Evolutionary conservation across 805 yeast species (phyloP).

Genomic region (Yarrowia sp.): DNA sequence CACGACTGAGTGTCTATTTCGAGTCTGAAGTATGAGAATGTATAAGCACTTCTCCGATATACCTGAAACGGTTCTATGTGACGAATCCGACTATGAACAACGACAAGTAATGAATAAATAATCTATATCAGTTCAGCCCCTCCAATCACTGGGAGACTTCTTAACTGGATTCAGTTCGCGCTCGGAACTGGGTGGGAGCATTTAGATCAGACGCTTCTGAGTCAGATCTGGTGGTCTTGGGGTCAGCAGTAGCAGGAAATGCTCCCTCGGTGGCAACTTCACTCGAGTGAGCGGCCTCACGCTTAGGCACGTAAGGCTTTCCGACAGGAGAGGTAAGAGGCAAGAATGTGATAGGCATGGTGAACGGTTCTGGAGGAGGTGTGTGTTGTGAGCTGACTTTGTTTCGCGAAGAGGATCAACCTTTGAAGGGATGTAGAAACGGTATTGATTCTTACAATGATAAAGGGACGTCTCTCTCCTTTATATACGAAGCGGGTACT

Average conservation of each 20-base stretch:
- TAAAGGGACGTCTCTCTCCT: too few species aligned
- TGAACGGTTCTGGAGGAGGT: background rate
- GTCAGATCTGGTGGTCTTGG: slow-evolving; percentile 9
- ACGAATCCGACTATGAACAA: too few species aligned
- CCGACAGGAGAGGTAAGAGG: slow-evolving; percentile 19
- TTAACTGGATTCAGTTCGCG: slow-evolving; percentile 25
- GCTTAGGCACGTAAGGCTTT: slow-evolving; percentile 29
- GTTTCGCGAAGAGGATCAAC: too few species aligned
- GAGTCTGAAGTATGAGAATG: too few species aligned
- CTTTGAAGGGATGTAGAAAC: too few species aligned
- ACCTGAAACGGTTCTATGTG: too few species aligned
- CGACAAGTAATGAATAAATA: slow-evolving; percentile 4
- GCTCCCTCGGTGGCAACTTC: slow-evolving; percentile 18
- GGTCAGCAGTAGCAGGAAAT: background rate
- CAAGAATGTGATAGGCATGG: slow-evolving; percentile 26
- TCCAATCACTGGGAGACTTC: too few species aligned
- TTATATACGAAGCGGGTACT: background rate
- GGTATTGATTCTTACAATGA: too few species aligned
- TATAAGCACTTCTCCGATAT: too few species aligned
- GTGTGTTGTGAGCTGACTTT: background rate
- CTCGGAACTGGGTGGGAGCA: slow-evolving; percentile 23
- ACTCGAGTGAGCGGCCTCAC: background rate
- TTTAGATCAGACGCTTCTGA: slow-evolving; percentile 12
- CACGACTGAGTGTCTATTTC: too few species aligned
- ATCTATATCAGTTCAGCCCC: slow-evolving; percentile 3